Evolutionary conservation across 768 basidiomycete genomes (phyloP).

Genomic region (Mycena vulgaris): DNA sequence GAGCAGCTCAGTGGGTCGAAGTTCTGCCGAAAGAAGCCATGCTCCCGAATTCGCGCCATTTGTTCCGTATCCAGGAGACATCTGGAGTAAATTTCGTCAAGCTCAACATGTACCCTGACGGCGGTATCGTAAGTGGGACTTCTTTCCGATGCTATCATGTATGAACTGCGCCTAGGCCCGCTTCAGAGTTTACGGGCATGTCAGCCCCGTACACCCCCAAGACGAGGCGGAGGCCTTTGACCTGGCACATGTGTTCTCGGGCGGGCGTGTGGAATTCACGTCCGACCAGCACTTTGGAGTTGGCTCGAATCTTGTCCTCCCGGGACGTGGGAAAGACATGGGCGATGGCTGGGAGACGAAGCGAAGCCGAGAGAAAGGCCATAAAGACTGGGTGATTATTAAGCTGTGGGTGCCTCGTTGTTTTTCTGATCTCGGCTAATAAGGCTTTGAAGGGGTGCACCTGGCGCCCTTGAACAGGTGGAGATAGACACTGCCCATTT

Average conservation of each 20-base stretch:
- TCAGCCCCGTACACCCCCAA: constrained; percentile 74
- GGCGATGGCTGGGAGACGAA: constrained; percentile 99
- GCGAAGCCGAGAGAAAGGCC: constrained; percentile 82
- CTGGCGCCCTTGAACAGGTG: constrained; percentile 80
- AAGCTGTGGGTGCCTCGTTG: constrained; percentile 74
- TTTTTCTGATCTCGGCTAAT: constrained; percentile 16
- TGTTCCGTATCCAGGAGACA: constrained; percentile 81
- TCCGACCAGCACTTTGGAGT: constrained; percentile 98
- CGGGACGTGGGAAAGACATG: constrained; percentile 95
- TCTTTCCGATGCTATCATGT: constrained; percentile 7
- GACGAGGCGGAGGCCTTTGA: constrained; percentile 73
- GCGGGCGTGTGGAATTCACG: constrained; percentile 85
- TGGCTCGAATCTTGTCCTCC: constrained; percentile 91
- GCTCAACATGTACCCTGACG: constrained; percentile 96
- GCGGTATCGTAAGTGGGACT: constrained; percentile 84
- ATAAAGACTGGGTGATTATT: constrained; percentile 94
- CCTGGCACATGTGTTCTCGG: constrained; percentile 91
- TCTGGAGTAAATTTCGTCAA: constrained; percentile 82
- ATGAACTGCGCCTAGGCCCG: constrained; percentile 73
- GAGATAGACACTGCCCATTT: constrained; percentile 97
- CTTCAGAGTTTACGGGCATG: constrained; percentile 91
- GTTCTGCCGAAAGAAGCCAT: constrained; percentile 83
- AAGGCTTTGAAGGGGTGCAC: constrained; percentile 69
- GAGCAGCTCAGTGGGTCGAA: constrained; percentile 77
- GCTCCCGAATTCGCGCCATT: constrained; percentile 89